Evolutionary conservation across 768 basidiomycete genomes (phyloP), one percentile per base, ranked within the genome.

Genomic region (Mycena sanguinolenta): DNA sequence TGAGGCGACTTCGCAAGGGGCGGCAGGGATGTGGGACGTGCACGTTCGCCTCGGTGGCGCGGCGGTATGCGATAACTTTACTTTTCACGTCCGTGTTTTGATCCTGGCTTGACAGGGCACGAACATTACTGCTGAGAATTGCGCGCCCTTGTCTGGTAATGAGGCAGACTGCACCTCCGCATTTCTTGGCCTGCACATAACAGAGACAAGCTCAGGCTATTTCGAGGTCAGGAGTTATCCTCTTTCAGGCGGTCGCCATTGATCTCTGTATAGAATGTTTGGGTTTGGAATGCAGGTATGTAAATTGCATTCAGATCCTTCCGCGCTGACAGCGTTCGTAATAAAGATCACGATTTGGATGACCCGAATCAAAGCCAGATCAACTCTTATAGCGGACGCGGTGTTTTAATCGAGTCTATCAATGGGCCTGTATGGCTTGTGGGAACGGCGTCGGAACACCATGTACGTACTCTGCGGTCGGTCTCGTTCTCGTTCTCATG

Each of bases 201-300:
- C 36, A 4, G 2, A 23, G 14, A 13, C 36, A 4, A 36, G 57
- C n/a, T 58, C 57, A 1, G 36, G 57, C 3, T 58, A 58, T 25
- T 58, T 58, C 6, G 57, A 58, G 34, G 55, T 57, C 4, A 9
- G 55, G 21, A 9, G 6, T 34, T 23, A 4, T 57, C 4, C 21
- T 21, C 1, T 21, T n/a, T 34, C 34, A 21, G 19, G 6, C n/a
- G 0, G n/a, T 12, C 4, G 19, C 19, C 21, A 21, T 34, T 57
- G 10, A 57, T n/a, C 9, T 8, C 4, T 23, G 19, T 10, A 4
- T 34, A 57, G 57, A 58, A 58, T 25, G 57, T 58, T 23, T 32
- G 36, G 55, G 55, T 57, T 36, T 57, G 55, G 55, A 57, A 34
- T 57, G 55, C 55, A 7, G 55, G 55, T 57, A 17, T 6, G 55